Base-by-base conservation (phyloP, 495 filamentous ascomycete genomes). In the Sabuloglossum arenarium region DNA sequence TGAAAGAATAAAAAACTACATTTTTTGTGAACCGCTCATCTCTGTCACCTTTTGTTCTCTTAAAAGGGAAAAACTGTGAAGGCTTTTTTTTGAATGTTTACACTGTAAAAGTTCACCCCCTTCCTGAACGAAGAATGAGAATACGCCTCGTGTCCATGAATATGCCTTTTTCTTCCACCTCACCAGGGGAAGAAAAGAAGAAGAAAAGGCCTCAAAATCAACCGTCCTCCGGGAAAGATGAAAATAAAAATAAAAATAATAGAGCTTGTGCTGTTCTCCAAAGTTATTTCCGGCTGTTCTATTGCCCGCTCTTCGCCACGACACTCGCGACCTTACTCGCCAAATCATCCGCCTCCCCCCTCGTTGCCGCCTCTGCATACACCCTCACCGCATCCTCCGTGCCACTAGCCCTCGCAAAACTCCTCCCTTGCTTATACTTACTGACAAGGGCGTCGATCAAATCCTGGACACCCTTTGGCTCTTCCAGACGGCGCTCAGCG, bases 351-450 rank as follows among this genome's bases (percentile, higher is more conserved):
- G 86, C 84, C 63, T 94, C 86, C 2, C 78, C 79, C 54, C 81
- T 79, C 58, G 82, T 88, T 6, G 84, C 87, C 16, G 91, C 91
- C 69, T 98, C 91, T n/a, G 89, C 88, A 67, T 98, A 98, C 24
- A 98, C 89, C 60, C 91, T 75, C 57, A 95, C 88, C 0, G 88
- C 91, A 69, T 98, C 91, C 68, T 98, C 91, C 0, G 91, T 98
- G 34, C 91, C 91, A 59, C 83, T 88, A 24, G 91, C 87, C 60
- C 91, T 80, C 27, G 87, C 91, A 67, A 98, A 98, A 45, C 84
- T 79, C 45, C 91, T 75, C 5, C 89, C 91, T 59, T 88, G 82
- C 65, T 86, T 88, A 68, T 88, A 94, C 63, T 94, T 94, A 61
- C 81, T 83, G 37, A 95, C 88, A 45, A 85, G 71, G 28, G 78